These are phyloP conservation scores for Abelmoschus esculentus DNA, from an alignment of 345 rosid species.

Conservation along the genomic window DNA sequence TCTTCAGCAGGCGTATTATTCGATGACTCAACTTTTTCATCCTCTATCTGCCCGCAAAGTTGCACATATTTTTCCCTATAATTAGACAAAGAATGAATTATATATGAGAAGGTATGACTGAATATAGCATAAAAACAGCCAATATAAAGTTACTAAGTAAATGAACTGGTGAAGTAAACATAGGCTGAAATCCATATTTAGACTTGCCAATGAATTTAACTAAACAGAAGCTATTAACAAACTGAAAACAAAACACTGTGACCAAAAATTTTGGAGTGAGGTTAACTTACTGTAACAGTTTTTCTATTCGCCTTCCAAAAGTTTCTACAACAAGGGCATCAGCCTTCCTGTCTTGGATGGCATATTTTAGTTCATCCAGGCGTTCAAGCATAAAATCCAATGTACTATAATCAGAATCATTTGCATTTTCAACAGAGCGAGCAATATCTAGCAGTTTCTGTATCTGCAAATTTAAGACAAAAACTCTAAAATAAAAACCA, in stretches of 20 bases:
- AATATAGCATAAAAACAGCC: neutral
- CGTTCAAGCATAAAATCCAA: slow-evolving; percentile 71
- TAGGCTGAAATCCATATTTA: slow-evolving; percentile 3
- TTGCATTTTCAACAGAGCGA: slow-evolving; percentile 68
- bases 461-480: slow-evolving; percentile 37
- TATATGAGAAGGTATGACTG: slow-evolving; percentile 10
- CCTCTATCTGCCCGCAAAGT: slow-evolving; percentile 77
- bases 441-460: slow-evolving; percentile 67
- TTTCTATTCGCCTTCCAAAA: slow-evolving; percentile 93
- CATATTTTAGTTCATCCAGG: slow-evolving; percentile 75
- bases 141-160: neutral
- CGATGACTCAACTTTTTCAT: slow-evolving; percentile 60
- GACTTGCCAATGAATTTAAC: neutral
- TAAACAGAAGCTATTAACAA: neutral
- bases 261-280: neutral
- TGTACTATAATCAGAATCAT: slow-evolving; percentile 53
- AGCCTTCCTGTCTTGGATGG: slow-evolving; percentile 88
- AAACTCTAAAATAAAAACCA: slow-evolving; percentile 13
- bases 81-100: slow-evolving; percentile 9
- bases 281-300: slow-evolving; percentile 68
- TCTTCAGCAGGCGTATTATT: slow-evolving; percentile 67
- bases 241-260: neutral
- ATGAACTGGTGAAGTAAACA: neutral
- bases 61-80: slow-evolving; percentile 79
- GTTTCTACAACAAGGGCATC: slow-evolving; percentile 96